These are phyloP conservation scores for Exophiala mesophila DNA, from an alignment of 2,329 filamentous ascomycete species.

Conservation along the genomic window DNA sequence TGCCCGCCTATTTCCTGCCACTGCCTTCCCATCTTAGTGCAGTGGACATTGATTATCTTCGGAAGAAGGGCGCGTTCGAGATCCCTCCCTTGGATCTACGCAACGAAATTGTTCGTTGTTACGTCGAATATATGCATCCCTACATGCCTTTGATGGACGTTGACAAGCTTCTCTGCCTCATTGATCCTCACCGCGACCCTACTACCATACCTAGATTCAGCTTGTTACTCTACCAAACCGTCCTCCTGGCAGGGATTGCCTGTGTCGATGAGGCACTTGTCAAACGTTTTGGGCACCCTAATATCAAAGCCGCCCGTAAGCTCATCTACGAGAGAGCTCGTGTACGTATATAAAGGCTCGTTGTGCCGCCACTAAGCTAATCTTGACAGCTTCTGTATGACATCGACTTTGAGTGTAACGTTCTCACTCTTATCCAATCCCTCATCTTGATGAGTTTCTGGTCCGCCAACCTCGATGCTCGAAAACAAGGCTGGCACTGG, in stretches of 20 bases:
- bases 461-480: conserved; percentile 93
- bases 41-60: conserved; percentile 77
- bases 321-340: conserved; percentile 38
- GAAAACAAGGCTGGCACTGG: conserved; percentile 98
- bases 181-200: conserved; percentile 50
- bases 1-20: conserved; percentile 69
- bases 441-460: conserved; percentile 90
- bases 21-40: conserved; percentile 69
- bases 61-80: conserved; percentile 67
- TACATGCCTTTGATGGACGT: conserved; percentile 83
- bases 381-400: conserved; percentile 65
- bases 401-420: conserved; percentile 87
- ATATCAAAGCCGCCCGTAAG: conserved; percentile 33
- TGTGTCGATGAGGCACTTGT: conserved; percentile 83
- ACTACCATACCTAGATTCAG: conserved; percentile 54
- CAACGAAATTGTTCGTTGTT: conserved; percentile 74
- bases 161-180: conserved; percentile 49
- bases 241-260: conserved; percentile 87
- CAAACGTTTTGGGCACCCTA: conserved; percentile 74
- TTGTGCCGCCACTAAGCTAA: neutral
- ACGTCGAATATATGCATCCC: conserved; percentile 83
- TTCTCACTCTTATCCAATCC: conserved; percentile 79
- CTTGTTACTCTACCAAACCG: conserved; percentile 81
- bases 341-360: conserved; percentile 26
- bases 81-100: conserved; percentile 66